Evolutionary conservation across 495 filamentous ascomycete species (phyloP), one percentile per base, ranked within the genome.

Genomic region (Penicillium odoratum): DNA sequence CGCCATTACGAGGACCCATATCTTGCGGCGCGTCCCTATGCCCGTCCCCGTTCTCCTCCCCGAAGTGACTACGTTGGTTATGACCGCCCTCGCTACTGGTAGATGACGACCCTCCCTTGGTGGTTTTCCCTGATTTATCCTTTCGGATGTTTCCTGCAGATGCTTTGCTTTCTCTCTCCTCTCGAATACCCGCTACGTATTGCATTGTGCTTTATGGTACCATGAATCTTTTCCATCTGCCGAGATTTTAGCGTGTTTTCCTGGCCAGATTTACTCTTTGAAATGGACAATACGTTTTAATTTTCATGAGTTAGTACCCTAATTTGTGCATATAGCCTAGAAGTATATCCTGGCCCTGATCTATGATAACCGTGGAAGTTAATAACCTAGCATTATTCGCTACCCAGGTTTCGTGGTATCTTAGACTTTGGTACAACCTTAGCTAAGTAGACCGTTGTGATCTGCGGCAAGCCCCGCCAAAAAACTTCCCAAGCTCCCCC

Each of bases 31-130:
- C 70, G 75, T 30, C 69, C 74, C 26, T 80, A 79, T 59, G 75
- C 68, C 45, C 74, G 77, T 44, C 76, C 76, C 29, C 76, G 77
- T 26, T 67, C 69, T 53, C 77, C 77, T 9, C 75, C 76, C 2
- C 64, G 77, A 51, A 63, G 66, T 54, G 77, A 77, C 45, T 80
- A 78, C 59, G 62, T 63, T 45, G 67, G 67, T 8, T 80, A 80
- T 58, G 77, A 78, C 15, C 77, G 77, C 48, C 76, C 73, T 51
- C 66, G 69, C 38, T 80, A 80, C 64, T 80, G 77, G 77, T 80
- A 77, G 60, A 58, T 53, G 42, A 40, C 5, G 36, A 43, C 44
- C 40, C 38, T 58, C 34, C 40, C 53, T 16, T 45, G 18, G 18
- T 48, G 44, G 18, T 50, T 44, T 38, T 42, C 54, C 5, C 29